phyloP scores from a whole-genome alignment of 192 early-diverging fungal species.

The Coemansia umbellata region DNA sequence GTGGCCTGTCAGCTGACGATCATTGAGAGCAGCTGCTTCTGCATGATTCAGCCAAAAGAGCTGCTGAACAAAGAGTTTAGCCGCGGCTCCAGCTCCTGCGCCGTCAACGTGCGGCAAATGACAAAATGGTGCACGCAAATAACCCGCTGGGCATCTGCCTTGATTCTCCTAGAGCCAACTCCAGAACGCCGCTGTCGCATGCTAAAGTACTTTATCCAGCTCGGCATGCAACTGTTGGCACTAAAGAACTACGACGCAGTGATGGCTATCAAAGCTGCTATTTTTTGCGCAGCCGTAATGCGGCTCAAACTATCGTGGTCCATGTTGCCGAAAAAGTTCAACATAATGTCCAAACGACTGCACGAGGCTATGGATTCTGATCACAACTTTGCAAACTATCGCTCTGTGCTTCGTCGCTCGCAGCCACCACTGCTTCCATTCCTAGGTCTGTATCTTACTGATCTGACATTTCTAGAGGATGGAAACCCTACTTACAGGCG shows the following conservation, averaged over 20 bases:
- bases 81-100: conserved; percentile 49
- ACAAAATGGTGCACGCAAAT: conserved; percentile 67
- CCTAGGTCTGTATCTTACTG: conserved; percentile 74
- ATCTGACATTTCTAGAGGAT: conserved; percentile 82
- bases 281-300: conserved; percentile 68
- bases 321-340: conserved; percentile 62
- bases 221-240: conserved; percentile 57
- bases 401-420: conserved; percentile 47
- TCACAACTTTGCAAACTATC: conserved; percentile 62
- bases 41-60: conserved; percentile 67
- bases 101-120: conserved; percentile 71
- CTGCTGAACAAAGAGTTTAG: conserved; percentile 64
- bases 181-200: conserved; percentile 61
- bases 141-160: conserved; percentile 71
- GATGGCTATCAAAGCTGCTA: conserved; percentile 74
- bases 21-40: conserved; percentile 65
- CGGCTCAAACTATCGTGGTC: conserved; percentile 70
- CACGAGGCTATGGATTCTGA: conserved; percentile 57
- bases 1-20: conserved; percentile 83
- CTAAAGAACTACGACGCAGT: conserved; percentile 69
- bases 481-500: conserved; percentile 67
- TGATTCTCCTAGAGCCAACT: conserved; percentile 70
- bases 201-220: conserved; percentile 77
- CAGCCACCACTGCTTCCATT: conserved; percentile 71
- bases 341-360: conserved; percentile 57